Evolutionary conservation across 768 basidiomycete species (phyloP).

Genomic region (Xerocomus brunneocitrinus): DNA sequence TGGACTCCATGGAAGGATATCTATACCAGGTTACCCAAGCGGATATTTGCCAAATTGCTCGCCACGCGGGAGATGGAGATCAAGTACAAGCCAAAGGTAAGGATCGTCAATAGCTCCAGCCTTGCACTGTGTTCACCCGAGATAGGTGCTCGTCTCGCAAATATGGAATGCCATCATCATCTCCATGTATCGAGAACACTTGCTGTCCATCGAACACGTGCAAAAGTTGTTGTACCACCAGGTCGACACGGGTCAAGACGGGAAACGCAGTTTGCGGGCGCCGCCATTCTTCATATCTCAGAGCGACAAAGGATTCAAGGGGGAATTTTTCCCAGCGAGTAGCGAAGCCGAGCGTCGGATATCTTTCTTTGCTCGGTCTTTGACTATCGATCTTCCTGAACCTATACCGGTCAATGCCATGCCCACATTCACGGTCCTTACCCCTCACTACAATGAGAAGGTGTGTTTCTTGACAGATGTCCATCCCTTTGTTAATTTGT

Average conservation of each 20-base stretch:
- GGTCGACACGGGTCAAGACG: conserved; percentile 77
- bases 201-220: conserved; percentile 98
- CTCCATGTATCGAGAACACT: conserved; percentile 98
- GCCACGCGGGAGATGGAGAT: conserved; percentile 95
- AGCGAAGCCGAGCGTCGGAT: conserved; percentile 97
- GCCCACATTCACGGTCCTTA: conserved; percentile 98
- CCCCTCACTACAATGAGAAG: conserved; percentile 99
- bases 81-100: conserved; percentile 98
- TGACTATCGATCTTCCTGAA: conserved; percentile 92
- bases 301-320: conserved; percentile 78
- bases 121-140: not conserved
- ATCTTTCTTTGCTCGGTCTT: conserved; percentile 97
- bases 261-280: conserved; percentile 86
- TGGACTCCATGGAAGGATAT: conserved; percentile 99
- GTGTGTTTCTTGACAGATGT: conserved; percentile 34
- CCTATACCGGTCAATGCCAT: conserved; percentile 97
- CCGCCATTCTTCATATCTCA: conserved; percentile 99
- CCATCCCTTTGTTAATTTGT: conserved; percentile 2
- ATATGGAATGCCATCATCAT: conserved; percentile 99
- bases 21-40: conserved; percentile 90
- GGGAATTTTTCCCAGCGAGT: conserved; percentile 89
- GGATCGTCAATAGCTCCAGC: conserved; percentile 9
- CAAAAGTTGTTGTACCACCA: conserved; percentile 98
- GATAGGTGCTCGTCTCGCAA: conserved; percentile 91
- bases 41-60: conserved; percentile 93